phyloP scores from a whole-genome alignment of 768 basidiomycete species.

The Infundibulicybe gibba region DNA sequence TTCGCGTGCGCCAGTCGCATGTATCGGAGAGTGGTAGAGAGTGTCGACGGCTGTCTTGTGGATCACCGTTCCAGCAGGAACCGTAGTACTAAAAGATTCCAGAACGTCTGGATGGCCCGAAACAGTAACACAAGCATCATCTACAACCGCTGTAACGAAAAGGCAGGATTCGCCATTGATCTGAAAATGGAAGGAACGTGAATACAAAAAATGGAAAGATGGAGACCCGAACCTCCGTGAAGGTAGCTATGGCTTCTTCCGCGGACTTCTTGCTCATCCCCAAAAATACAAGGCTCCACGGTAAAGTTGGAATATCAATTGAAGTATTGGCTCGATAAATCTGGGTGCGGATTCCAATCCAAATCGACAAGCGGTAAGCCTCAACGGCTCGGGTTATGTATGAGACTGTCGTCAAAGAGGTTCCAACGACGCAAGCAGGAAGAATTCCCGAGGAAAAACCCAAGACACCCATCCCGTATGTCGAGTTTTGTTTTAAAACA shows the following conservation, averaged over 20 bases:
- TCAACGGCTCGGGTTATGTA: slow-evolving; percentile 44
- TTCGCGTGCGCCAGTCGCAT: slow-evolving; percentile 25
- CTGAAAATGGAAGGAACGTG: slow-evolving; percentile 5
- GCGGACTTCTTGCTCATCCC: slow-evolving; percentile 26
- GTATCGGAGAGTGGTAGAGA: slow-evolving; percentile 47
- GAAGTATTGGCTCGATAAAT: background rate
- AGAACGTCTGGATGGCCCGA: slow-evolving; percentile 56
- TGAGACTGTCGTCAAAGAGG: slow-evolving; percentile 32
- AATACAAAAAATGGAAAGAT: slow-evolving; percentile 1
- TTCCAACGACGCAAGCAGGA: slow-evolving; percentile 46
- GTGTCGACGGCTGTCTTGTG: slow-evolving; percentile 44
- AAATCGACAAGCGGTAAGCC: slow-evolving; percentile 46
- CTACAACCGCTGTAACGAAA: slow-evolving; percentile 48
- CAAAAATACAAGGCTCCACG: slow-evolving; percentile 18
- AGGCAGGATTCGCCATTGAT: slow-evolving; percentile 17
- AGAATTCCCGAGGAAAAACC: slow-evolving; percentile 60
- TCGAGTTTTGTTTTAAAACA: slow-evolving; percentile 29
- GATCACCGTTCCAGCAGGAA: slow-evolving; percentile 24
- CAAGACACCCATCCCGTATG: slow-evolving; percentile 33
- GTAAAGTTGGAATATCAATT: no score
- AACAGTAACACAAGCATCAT: slow-evolving; percentile 45
- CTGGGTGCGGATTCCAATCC: slow-evolving; percentile 46
- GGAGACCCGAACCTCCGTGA: slow-evolving; percentile 11
- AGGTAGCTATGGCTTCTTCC: slow-evolving; percentile 13
- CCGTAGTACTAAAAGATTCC: slow-evolving; percentile 31